Base-by-base conservation (phyloP, 176 grass and related monocot genomes). In the Microstegium vimineum region DNA sequence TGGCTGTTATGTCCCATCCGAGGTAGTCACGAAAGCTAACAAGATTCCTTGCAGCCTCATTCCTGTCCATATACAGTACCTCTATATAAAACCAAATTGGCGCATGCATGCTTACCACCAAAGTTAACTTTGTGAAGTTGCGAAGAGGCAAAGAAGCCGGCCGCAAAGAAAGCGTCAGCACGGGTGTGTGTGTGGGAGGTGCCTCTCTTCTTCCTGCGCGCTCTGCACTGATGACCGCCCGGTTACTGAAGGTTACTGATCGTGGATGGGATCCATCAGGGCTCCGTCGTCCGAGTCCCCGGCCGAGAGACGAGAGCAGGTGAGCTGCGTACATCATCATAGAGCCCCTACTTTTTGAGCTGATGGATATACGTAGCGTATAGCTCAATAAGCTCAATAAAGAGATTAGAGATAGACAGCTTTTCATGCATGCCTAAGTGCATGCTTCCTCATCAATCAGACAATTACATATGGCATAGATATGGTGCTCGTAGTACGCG, bases 131-230 rank as follows among this genome's bases (percentile, higher is more conserved):
- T 72, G 23, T 25, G 12, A 71, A 26, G 68, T 14, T 90, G 78
- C 6, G 30, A 78, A 43, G 49, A 73, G 54, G 73, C 65, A 62
- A 79, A 69, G 68, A 78, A 69, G 35, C 42, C 75, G 10, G 75
- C 87, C 77, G 82, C 87, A 71, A 89, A 85, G 87, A 71, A 23
- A 3, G 23, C 10, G 62, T 75, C 79, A 76, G 78, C 26, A 30
- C 15, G 36, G 51, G 20, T 8, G 16, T 51, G 18, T 18, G 4
- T 5, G 16, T 11, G 51, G 35, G 23, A 22, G 37, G 26, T 14
- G 76, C 27, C 43, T n/a, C n/a, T n/a, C n/a, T 46, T 15, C 68
- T 10, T 2, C 3, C 3, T n/a, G 7, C 5, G 23, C 5, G n/a
- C n/a, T n/a, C n/a, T 20, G 72, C 76, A n/a, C 76, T 20, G 5